phyloP scores from a whole-genome alignment of 768 basidiomycete genomes.

The Leucocoprinus birnbaumii region DNA sequence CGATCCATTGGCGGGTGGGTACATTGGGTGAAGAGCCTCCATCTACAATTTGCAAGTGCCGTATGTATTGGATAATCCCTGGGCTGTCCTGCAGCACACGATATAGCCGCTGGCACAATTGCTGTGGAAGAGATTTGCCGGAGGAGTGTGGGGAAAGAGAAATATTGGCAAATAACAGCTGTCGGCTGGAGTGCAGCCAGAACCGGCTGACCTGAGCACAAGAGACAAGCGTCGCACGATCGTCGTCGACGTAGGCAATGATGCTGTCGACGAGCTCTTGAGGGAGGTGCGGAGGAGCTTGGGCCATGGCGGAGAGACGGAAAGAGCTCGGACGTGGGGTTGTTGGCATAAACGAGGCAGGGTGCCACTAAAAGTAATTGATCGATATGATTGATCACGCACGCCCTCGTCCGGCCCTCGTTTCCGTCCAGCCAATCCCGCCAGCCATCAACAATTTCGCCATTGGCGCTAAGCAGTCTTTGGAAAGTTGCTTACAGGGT shows the following conservation, averaged over 20 bases:
- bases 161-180: conserved; percentile 38
- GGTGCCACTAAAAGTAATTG: conserved; percentile 16
- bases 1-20: conserved; percentile 32
- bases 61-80: conserved; percentile 29
- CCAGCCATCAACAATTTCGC: not conserved
- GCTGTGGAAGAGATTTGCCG: conserved; percentile 24
- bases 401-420: conserved; percentile 9
- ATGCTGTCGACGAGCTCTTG: conserved; percentile 47
- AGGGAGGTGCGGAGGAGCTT: conserved; percentile 26
- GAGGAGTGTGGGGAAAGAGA: conserved; percentile 30
- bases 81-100: conserved; percentile 29
- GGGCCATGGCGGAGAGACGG: conserved; percentile 12
- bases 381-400: conserved; percentile 27
- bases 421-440: not conserved
- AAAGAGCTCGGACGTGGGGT: conserved; percentile 7
- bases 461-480: not conserved
- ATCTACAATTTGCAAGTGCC: conserved; percentile 22
- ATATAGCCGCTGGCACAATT: conserved; percentile 33
- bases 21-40: not conserved
- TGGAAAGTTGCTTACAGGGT: no score
- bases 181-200: conserved; percentile 37
- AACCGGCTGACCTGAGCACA: conserved; percentile 36
- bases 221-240: conserved; percentile 23
- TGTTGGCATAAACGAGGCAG: not conserved
- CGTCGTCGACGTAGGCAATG: conserved; percentile 40